Evolutionary conservation across 2,329 filamentous ascomycete genomes (phyloP), one percentile per base, ranked within the genome.

Genomic region (Sporothrix variecibatus): DNA sequence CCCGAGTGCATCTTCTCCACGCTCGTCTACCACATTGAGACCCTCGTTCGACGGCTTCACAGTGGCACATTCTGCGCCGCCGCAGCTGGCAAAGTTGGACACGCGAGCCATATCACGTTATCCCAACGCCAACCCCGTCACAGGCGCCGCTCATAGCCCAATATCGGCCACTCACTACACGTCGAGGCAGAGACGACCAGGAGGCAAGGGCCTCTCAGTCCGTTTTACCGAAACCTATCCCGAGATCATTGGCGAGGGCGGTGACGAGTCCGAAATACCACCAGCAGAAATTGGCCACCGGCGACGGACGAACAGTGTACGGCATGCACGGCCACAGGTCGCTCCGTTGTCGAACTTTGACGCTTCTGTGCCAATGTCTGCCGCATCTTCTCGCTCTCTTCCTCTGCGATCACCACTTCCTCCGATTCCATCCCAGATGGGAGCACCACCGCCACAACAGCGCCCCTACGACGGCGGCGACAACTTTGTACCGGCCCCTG

Each of bases 211-310:
- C 11, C 84, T 96, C 75, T 85, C 85, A 4, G 95, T 98, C 49
- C 89, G 87, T 73, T 98, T 98, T 79, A 88, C 87, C 71, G 90
- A 93, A 77, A 87, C 87, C 11, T 86, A 87, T 72, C 94, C 95
- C 7, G 92, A 94, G 65, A 83, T 97, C 76, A 98, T 98, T 79
- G 95, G 95, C 65, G 92, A 95, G 82, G 95, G 95, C 74, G 95
- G 95, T 46, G 95, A 98, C 79, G 94, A 97, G 81, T 92, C 92
- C 72, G 90, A 93, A 72, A 84, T 88, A 9, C 93, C 93, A 1
- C 88, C 91, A 1, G 85, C 90, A 26, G 92, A 96, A 80, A 91
- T 97, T 72, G 91, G 90, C 5, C 87, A 85, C 80, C 85, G 84
- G 76, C 91, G 87, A 81, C 85, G 81, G 80, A 78, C 49, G 12